A percentile compares a stretch with the other conserved stretches of the same genome.
Conservation (phyloP, 176 grass and related monocot species). For the Paspalum notatum region DNA sequence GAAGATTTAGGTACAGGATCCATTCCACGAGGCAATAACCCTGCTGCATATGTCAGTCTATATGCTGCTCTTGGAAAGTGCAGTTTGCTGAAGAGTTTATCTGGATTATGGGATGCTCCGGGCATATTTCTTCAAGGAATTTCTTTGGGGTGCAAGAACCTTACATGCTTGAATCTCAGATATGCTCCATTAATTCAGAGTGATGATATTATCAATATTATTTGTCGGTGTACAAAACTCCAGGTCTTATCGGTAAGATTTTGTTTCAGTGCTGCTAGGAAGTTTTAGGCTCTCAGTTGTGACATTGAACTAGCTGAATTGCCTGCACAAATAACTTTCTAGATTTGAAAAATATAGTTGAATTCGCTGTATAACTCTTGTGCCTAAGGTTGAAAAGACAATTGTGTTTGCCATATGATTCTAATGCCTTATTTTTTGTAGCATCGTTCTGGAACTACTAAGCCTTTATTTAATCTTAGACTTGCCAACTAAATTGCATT, state of each 20-base stretch:
- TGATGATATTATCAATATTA: constrained; percentile 51
- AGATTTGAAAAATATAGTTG: neutral
- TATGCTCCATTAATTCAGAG: constrained; percentile 48
- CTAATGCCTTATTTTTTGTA: neutral
- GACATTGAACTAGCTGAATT: constrained; percentile 15
- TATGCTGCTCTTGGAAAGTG: constrained; percentile 42
- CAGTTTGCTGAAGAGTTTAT: constrained; percentile 65
- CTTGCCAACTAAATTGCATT: neutral
- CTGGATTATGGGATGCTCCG: constrained; percentile 70
- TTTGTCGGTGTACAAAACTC: constrained; percentile 59
- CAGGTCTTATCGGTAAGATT: constrained; percentile 65
- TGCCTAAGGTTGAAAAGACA: neutral
- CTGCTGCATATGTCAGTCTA: constrained; percentile 39
- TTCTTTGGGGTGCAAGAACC: constrained; percentile 46
- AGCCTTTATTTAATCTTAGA: neutral
- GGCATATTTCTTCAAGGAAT: constrained; percentile 32
- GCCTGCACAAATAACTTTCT: neutral
- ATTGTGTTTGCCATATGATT: neutral
- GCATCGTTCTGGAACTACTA: neutral
- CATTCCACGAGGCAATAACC: constrained; percentile 43
- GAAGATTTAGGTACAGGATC: constrained; percentile 75
- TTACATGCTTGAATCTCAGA: constrained; percentile 70
- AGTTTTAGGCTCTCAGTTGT: neutral
- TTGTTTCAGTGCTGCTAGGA: constrained; percentile 14
- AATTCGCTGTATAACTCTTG: neutral